These are phyloP conservation scores for Macrophomina phaseolina DNA, from an alignment of 2,329 filamentous ascomycete genomes.

Conservation along the genomic window DNA sequence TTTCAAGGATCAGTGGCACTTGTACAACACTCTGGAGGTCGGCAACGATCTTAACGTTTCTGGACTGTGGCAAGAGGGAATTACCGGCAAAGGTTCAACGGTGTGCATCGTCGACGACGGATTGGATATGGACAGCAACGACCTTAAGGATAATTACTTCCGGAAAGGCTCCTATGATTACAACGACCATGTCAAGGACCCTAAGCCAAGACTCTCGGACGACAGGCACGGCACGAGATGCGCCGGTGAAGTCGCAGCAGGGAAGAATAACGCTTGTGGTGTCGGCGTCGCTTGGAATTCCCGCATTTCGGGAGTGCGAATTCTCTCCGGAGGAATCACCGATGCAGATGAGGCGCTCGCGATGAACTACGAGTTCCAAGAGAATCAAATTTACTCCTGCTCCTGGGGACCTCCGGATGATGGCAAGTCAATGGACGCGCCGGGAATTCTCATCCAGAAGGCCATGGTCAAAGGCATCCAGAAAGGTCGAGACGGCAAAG, in stretches of 20 bases:
- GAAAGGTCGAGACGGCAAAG: constrained; percentile 79
- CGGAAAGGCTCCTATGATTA: constrained; percentile 93
- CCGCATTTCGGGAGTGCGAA: constrained; percentile 88
- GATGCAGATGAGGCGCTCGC: constrained; percentile 92
- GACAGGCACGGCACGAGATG: constrained; percentile 93
- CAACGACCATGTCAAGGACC: constrained; percentile 81
- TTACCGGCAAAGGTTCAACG: constrained; percentile 86
- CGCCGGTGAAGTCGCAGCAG: constrained; percentile 90
- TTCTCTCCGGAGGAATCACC: constrained; percentile 86
- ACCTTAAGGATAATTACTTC: constrained; percentile 93
- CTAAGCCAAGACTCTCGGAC: constrained; percentile 80
- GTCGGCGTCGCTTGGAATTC: constrained; percentile 95
- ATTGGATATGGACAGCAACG: constrained; percentile 91
- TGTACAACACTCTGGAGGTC: constrained; percentile 79
- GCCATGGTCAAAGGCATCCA: constrained; percentile 94
- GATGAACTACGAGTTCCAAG: constrained; percentile 88
- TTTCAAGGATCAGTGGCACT: constrained; percentile 93
- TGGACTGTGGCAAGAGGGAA: constrained; percentile 85
- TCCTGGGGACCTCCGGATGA: constrained; percentile 98
- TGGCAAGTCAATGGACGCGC: constrained; percentile 90
- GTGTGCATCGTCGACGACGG: constrained; percentile 97
- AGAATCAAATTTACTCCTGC: constrained; percentile 97
- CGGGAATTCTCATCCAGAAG: constrained; percentile 82
- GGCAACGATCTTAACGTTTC: constrained; percentile 98
- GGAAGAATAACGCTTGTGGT: constrained; percentile 90